phyloP scores from a whole-genome alignment of 2,329 filamentous ascomycete species.

The Ophiobolus disseminans region DNA sequence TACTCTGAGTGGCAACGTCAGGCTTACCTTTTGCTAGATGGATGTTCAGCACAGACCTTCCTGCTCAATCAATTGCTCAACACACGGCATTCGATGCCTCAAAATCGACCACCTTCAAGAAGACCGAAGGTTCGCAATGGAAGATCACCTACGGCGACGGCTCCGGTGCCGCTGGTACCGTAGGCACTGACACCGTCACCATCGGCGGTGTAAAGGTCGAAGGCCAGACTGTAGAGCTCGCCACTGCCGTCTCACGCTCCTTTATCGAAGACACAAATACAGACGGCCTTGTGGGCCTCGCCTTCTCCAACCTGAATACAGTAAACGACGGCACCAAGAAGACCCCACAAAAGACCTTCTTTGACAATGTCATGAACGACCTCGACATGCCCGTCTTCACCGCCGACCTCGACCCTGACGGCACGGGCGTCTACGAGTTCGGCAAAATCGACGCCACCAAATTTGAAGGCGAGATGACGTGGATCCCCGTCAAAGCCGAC shows the following conservation, averaged over 20 bases:
- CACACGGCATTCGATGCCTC: constrained; percentile 64
- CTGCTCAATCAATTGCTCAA: constrained; percentile 51
- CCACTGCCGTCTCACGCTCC: constrained; percentile 63
- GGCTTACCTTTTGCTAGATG: constrained; percentile 56
- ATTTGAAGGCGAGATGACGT: constrained; percentile 68
- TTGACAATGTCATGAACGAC: constrained; percentile 69
- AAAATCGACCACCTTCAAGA: constrained; percentile 60
- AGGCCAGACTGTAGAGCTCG: constrained; percentile 72
- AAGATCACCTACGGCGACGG: constrained; percentile 73
- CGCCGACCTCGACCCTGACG: constrained; percentile 68
- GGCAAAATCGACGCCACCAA: constrained; percentile 71
- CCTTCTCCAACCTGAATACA: constrained; percentile 70
- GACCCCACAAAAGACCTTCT: constrained; percentile 72
- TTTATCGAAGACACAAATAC: constrained; percentile 67
- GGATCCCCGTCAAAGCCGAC: constrained; percentile 66
- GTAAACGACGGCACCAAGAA: constrained; percentile 60
- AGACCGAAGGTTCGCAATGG: constrained; percentile 62
- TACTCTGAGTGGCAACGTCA: neutral
- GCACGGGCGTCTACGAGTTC: constrained; percentile 74
- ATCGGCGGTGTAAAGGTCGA: constrained; percentile 70
- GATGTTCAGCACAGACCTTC: constrained; percentile 71
- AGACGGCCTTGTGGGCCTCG: constrained; percentile 74
- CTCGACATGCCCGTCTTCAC: constrained; percentile 74
- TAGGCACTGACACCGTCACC: constrained; percentile 71
- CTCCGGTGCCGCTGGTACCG: constrained; percentile 67